Base-by-base conservation (phyloP, 2,329 filamentous ascomycete species). In the Paraphoma sp. region DNA sequence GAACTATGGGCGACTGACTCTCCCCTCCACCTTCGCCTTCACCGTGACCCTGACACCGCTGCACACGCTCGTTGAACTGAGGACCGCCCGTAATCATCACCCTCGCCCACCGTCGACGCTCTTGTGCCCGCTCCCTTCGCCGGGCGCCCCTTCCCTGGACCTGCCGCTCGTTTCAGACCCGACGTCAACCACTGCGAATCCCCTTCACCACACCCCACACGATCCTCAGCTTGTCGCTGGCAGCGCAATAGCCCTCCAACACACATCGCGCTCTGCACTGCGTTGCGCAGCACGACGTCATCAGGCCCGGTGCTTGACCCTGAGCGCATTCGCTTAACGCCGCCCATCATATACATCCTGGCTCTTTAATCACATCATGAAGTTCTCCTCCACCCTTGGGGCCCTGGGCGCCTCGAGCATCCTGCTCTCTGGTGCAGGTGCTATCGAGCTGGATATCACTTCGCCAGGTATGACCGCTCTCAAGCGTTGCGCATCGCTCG, bases 361-460 rank as follows among this genome's bases (percentile, higher is more conserved):
- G 57, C 51, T 45, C 56, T 46, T 43, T 51, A 48, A 62, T 48
- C 44, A 51, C 60, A 68, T 53, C 55, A 78, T 78, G 75, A 78
- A 73, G 69, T 64, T 76, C 57, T 53, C 62, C 38, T 67, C 70
- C 17, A 64, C 68, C 47, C 59, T 74, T 49, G 64, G 66, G 53
- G 74, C 67, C 45, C 28, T 76, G 36, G 66, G 70, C 44, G 69
- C 71, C 60, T 72, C 71, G 43, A 65, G 62, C 45, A 59, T 76
- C 41, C 60, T 76, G 53, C 59, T 71, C 42, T 68, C 74, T 43
- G 61, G 68, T 50, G 70, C 67, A 9, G 64, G 66, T 36, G 75
- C 74, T 9, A 66, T 78, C 42, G 62, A 71, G 1, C 52, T 78
- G 36, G 63, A 74, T 51, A 60, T 74, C 16, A 66, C 51, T 40